Base-by-base conservation (phyloP, 2,329 filamentous ascomycete genomes). In the Microascus cirrosus region DNA sequence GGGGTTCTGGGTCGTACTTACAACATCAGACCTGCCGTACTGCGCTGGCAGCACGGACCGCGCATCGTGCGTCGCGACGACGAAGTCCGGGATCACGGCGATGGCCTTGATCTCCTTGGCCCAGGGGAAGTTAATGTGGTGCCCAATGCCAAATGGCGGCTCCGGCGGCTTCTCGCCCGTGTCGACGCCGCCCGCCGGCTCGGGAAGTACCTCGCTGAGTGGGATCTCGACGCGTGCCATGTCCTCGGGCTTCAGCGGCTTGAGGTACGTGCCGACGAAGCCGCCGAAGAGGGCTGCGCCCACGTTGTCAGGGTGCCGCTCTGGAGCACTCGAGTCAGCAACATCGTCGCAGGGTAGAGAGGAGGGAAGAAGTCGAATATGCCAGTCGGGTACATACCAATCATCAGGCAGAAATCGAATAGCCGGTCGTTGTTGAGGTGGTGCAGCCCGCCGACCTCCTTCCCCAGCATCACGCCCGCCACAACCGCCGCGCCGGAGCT, bases 391-490 rank as follows among this genome's bases (percentile, higher is more conserved):
- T 11, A 69, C 75, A 63, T 71, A 87, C 86, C 89, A 72, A 96
- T 95, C 94, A 99, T 99, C 63, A 99, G 78, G 69, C 90, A 96
- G 71, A 91, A 99, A 73, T 99, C 94, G 65, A 99, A 86, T 69
- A 99, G 82, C 45, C 94, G 81, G 62, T 90, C 87, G 66, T 89
- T 86, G 59, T 83, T 84, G 62, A 99, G 76, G 48, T 81, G 76
- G 52, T 86, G 78, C 61, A 99, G 79, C 35, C 86, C 81, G 42
- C 92, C 93, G 53, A 94, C 88, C 70, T 95, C 87, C 74, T 94
- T 96, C 48, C 87, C 94, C 53, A 99, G 79, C 71, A 91, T 83
- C n/a, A 96, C 93, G 63, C 94, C 94, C 0, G 91, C 94, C 7
- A 97, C 94, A 20, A 97, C 93, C 10, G 94, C 94, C 4, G 94